Evolutionary conservation across 2,329 filamentous ascomycete genomes (phyloP), one percentile per base, ranked within the genome.

Genomic region (Botrytis hyacinthi): DNA sequence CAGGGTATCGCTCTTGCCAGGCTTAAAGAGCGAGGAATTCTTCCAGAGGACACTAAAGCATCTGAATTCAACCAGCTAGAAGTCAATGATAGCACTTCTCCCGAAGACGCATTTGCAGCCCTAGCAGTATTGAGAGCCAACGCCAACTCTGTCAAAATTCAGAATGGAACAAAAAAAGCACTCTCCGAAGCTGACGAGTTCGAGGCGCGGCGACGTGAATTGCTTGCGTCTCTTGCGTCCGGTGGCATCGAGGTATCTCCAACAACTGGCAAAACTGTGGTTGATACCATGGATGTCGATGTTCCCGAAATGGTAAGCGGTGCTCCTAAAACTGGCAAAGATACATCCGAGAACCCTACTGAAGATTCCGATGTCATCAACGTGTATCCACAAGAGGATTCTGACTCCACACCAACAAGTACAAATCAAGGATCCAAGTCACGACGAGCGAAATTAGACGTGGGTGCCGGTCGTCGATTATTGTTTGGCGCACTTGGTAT

Each of bases 401-500:
- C 54, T 7, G 59, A 59, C 20, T 29, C 20, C 40, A 40, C 22
- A 3, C 29, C 51, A 29, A 37, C 32, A 32, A 57, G n/a, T 9
- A 20, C 16, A 8, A 35, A 59, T 29, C 44, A 60, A 20, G 29
- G 7, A 40, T 26, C 40, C 16, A 54, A 54, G 42, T 70, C 74
- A 62, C 77, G 79, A 70, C 75, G 79, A 66, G 48, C 76, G 37
- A 80, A 77, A 72, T 48, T 90, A 48, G 87, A 91, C 78, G 73
- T 93, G 44, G 87, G 86, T 26, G 90, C 91, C 70, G 89, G 90
- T 3, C 87, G 89, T 71, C 87, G 93, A 76, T 84, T 95, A 73
- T 81, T 95, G 0, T 93, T 94, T 78, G 90, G 90, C 14, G 91
- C 92, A 10, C 84, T 95, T 5, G 93, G 92, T 5, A 81, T 94